Evolutionary conservation across 108 stramenopile species (phyloP).

Genomic region (Skeletonema grethae): DNA sequence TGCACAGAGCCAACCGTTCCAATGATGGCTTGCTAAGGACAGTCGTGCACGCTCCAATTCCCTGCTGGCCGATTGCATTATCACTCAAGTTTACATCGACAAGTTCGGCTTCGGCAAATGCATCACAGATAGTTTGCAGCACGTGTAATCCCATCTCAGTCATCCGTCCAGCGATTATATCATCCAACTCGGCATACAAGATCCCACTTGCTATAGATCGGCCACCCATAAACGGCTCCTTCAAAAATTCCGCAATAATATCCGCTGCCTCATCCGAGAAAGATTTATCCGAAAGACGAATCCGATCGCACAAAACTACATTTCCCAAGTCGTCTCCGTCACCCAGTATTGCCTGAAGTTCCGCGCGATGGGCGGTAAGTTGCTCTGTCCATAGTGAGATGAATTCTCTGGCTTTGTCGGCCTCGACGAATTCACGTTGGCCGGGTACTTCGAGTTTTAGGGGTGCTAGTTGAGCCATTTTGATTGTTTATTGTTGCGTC

Average conservation of each 20-base stretch:
- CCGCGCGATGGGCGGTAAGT: slow-evolving; percentile 36
- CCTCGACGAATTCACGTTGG: slow-evolving; percentile 45
- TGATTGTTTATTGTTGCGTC: background rate
- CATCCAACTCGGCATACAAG: slow-evolving; percentile 36
- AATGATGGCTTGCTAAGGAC: slow-evolving; percentile 43
- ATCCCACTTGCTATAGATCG: slow-evolving; percentile 43
- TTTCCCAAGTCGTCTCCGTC: background rate
- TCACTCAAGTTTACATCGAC: slow-evolving; percentile 50
- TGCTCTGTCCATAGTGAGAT: slow-evolving; percentile 39
- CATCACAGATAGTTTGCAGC: slow-evolving; percentile 46
- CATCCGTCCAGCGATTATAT: slow-evolving; percentile 47
- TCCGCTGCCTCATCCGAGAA: slow-evolving; percentile 50
- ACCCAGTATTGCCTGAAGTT: slow-evolving; percentile 15
- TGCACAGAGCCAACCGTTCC: slow-evolving; percentile 43
- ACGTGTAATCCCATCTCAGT: slow-evolving; percentile 50
- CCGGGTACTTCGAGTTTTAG: slow-evolving; percentile 42
- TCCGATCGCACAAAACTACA: slow-evolving; percentile 44
- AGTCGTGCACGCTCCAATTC: slow-evolving; percentile 35
- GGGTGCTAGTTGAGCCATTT: slow-evolving; percentile 20
- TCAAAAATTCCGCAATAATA: slow-evolving; percentile 45
- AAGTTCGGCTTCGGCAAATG: slow-evolving; percentile 43
- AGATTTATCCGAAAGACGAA: slow-evolving; percentile 47
- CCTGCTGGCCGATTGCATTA: slow-evolving; percentile 60
- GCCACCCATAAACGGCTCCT: slow-evolving; percentile 32
- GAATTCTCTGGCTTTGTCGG: slow-evolving; percentile 31